phyloP scores from a whole-genome alignment of 2,329 filamentous ascomycete genomes.

The Colletotrichum chrysophilum region DNA sequence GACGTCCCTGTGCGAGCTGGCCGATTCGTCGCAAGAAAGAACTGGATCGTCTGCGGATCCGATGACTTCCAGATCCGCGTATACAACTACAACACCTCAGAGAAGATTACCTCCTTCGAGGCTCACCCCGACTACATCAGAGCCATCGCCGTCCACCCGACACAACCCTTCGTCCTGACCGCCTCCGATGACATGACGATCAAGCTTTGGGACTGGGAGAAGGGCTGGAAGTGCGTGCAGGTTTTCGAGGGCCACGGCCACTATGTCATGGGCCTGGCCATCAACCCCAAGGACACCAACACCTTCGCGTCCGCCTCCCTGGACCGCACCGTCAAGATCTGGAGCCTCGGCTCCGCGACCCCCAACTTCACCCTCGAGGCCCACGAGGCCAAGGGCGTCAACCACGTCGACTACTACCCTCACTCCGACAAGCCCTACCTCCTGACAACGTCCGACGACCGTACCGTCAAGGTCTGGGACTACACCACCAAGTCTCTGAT shows the following conservation, averaged over 20 bases:
- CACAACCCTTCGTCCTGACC: conserved; percentile 93
- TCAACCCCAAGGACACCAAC: conserved; percentile 97
- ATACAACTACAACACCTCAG: conserved; percentile 99
- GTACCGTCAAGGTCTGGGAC: conserved; percentile 90
- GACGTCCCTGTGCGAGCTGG: conserved; percentile 97
- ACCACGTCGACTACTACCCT: conserved; percentile 91
- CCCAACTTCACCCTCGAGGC: conserved; percentile 97
- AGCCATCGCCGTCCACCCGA: conserved; percentile 93
- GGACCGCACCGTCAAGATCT: conserved; percentile 97
- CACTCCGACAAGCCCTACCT: conserved; percentile 83
- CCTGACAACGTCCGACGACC: conserved; percentile 92
- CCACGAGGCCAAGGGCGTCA: conserved; percentile 96
- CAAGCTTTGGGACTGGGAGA: conserved; percentile 99
- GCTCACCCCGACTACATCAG: conserved; percentile 98
- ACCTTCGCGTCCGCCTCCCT: conserved; percentile 92
- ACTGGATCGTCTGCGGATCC: conserved; percentile 96
- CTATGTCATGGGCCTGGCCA: conserved; percentile 95
- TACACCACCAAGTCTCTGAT: conserved; percentile 98
- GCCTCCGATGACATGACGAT: conserved; percentile 99
- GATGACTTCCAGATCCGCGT: conserved; percentile 82
- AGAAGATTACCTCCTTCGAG: conserved; percentile 97
- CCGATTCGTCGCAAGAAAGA: conserved; percentile 96
- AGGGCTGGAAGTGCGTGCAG: conserved; percentile 96
- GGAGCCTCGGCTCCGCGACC: conserved; percentile 91
- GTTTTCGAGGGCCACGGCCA: conserved; percentile 96